Evolutionary conservation across 306 rosid species (phyloP), one percentile per base, ranked within the genome.

Genomic region (Lotus japonicus): DNA sequence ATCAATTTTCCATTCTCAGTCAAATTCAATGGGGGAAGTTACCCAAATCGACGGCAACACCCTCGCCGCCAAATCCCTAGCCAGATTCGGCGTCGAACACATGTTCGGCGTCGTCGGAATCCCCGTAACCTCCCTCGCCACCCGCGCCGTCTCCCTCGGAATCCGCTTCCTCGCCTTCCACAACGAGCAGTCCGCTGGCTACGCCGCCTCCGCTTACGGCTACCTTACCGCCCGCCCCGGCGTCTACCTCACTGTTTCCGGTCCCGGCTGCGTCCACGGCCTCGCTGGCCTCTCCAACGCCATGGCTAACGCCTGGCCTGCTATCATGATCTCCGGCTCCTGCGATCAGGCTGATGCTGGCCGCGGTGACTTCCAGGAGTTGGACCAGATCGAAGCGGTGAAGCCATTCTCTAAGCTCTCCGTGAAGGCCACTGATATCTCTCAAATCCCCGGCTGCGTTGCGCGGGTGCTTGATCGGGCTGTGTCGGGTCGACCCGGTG

Each of bases 91-190:
- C 11, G 89, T 88, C 1, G 75, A 81, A 11, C 84, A 84, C 68
- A 94, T 94, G 99, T 90, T 94, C 75, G 99, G 99, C 60, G 99
- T 94, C 3, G 97, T 94, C 2, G 99, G 99, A 2, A 94, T 94
- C 41, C 99, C 99, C 0, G 99, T 94, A 0, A 94, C 99, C 5
- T 82, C 97, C 10, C 79, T 94, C n/a, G 97, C 99, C 2, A 90
- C 67, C 61, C 88, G 99, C 9, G 95, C 97, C 1, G 97, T 94
- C 5, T 72, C 90, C 5, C 81, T 82, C 10, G 99, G 99, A 6
- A 75, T 94, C 43, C 89, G 97, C 31, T 94, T 94, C 46, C 46
- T 94, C 5, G 90, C 92, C 9, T 94, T 94, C 77, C 99, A 94
- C 73, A 94, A 94, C 72, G 99, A 94, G 75, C 99, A 94, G 11